Percentiles rank a stretch among this genome's conserved stretches.
phyloP scores from a whole-genome alignment of 2,329 filamentous ascomycete species.

The Stemphylium lycopersici region DNA sequence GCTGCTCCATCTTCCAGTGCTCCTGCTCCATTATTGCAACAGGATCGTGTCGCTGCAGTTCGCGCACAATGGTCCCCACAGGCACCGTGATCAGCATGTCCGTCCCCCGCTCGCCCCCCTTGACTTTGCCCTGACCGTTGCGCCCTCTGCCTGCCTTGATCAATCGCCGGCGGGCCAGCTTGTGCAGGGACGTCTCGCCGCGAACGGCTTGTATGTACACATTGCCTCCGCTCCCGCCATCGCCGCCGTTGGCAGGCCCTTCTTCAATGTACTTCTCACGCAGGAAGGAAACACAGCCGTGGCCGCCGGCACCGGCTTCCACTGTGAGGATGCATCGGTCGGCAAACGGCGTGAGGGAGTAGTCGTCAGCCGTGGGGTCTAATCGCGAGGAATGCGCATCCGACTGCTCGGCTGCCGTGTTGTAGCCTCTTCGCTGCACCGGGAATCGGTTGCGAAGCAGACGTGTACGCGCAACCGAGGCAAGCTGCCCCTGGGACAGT shows the following conservation, averaged over 20 bases:
- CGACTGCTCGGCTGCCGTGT: slow-evolving; percentile 21
- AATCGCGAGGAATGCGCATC: slow-evolving; percentile 54
- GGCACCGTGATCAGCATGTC: slow-evolving; percentile 90
- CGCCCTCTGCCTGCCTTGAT: slow-evolving; percentile 77
- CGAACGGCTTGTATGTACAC: slow-evolving; percentile 93
- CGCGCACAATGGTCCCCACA: slow-evolving; percentile 87
- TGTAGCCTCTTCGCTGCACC: slow-evolving; percentile 37
- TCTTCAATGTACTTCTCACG: slow-evolving; percentile 88
- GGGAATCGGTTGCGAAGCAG: slow-evolving; percentile 19
- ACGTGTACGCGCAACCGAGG: slow-evolving; percentile 28
- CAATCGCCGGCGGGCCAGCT: slow-evolving; percentile 78
- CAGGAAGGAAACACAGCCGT: slow-evolving; percentile 92
- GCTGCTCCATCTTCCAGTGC: slow-evolving; percentile 35
- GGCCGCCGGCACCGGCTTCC: slow-evolving; percentile 80
- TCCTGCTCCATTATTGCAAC: slow-evolving; percentile 67
- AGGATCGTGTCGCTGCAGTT: slow-evolving; percentile 80
- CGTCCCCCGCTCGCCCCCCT: slow-evolving; percentile 78
- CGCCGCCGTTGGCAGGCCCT: slow-evolving; percentile 91
- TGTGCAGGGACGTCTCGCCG: slow-evolving; percentile 91
- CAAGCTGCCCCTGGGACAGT: slow-evolving; percentile 36
- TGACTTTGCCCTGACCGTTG: slow-evolving; percentile 75
- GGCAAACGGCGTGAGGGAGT: slow-evolving; percentile 80
- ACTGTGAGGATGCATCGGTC: slow-evolving; percentile 83
- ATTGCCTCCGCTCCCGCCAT: slow-evolving; percentile 89
- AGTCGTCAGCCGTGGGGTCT: slow-evolving; percentile 84